These are phyloP conservation scores for Chlorella sp. DNA, from an alignment of 139 green algal species.

Conservation along the genomic window DNA sequence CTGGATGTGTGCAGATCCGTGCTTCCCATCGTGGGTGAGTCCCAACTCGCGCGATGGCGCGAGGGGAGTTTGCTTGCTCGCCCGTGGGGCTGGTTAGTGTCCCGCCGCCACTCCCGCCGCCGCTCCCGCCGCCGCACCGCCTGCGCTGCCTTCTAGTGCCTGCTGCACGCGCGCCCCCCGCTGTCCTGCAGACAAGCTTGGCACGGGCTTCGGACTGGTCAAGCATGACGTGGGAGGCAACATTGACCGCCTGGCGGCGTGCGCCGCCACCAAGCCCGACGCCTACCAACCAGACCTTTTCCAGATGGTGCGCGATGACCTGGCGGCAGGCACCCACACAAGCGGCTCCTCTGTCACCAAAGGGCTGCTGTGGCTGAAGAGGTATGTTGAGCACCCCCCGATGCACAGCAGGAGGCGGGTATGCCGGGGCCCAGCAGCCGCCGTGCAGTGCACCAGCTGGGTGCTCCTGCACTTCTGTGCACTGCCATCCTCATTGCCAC, in stretches of 20 bases:
- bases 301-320: constrained; percentile 73
- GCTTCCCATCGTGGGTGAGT: constrained; percentile 67
- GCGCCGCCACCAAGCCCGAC: constrained; percentile 48
- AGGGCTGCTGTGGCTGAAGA: constrained; percentile 81
- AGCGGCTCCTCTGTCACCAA: constrained; percentile 69
- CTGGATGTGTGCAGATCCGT: constrained; percentile 63
- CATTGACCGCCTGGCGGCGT: constrained; percentile 68
- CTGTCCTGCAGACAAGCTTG: constrained; percentile 71
- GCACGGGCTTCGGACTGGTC: constrained; percentile 70
- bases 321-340: constrained; percentile 51
- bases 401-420: background rate
- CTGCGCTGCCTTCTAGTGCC: background rate
- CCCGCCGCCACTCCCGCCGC: background rate
- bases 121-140: background rate
- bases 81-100: no score
- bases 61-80: background rate
- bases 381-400: constrained; percentile 32
- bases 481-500: no score
- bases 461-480: background rate
- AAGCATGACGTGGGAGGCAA: constrained; percentile 75
- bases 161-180: background rate
- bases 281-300: constrained; percentile 59
- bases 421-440: background rate
- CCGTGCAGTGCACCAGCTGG: background rate
- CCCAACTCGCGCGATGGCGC: background rate